Conservation (phyloP, 805 yeast species). For the Vanderwaltozyma verrucispora region DNA sequence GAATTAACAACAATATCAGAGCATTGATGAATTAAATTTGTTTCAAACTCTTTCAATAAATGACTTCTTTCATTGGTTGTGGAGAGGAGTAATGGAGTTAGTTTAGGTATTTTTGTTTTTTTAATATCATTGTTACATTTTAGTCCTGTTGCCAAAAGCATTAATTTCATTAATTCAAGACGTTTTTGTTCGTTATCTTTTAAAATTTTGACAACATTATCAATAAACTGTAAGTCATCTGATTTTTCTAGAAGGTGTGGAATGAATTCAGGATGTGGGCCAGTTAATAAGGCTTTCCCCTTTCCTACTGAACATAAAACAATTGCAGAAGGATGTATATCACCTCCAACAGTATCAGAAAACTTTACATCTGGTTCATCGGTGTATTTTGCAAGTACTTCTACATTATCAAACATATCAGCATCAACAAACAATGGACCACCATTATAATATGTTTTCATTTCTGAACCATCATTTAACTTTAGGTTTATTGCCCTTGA, state of each 20-base stretch:
- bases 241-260: conserved; percentile 39
- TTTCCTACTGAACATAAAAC: conserved; percentile 51
- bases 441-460: conserved; percentile 62
- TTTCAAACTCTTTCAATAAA: conserved; percentile 8
- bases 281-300: conserved; percentile 69
- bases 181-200: conserved; percentile 38
- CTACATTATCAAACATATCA: conserved; percentile 45
- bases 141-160: conserved; percentile 53
- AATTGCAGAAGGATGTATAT: conserved; percentile 49
- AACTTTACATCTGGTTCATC: conserved; percentile 45
- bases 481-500: conserved; percentile 47
- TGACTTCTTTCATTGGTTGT: conserved; percentile 7
- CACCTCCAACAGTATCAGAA: conserved; percentile 22
- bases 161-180: conserved; percentile 42
- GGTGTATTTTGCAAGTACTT: conserved; percentile 60
- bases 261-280: conserved; percentile 84
- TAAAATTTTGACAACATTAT: conserved; percentile 33
- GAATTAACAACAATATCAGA: conserved; percentile 28
- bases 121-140: conserved; percentile 47
- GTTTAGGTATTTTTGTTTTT: conserved; percentile 42
- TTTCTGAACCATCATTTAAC: conserved; percentile 29
- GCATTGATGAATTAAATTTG: conserved; percentile 5
- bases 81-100: conserved; percentile 56
- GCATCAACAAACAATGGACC: conserved; percentile 84
- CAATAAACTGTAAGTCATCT: conserved; percentile 24